Conservation (phyloP, 2,329 filamentous ascomycete species). For the Diaporthe destruens region DNA sequence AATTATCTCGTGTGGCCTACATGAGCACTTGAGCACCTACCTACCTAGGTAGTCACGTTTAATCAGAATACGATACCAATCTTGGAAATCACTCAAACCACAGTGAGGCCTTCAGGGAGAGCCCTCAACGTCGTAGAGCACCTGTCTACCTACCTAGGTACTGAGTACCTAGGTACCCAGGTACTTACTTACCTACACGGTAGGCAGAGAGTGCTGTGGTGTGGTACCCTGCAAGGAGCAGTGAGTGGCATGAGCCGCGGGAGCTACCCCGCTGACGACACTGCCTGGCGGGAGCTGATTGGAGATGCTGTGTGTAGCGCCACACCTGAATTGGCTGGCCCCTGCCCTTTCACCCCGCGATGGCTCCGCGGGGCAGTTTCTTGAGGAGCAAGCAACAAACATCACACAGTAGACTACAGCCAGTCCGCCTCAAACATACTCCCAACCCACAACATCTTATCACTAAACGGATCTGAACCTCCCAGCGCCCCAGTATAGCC, state of each 20-base stretch:
- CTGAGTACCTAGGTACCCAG: too few species aligned
- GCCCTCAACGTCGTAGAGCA: background rate
- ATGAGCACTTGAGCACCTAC: background rate
- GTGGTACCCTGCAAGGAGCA: too few species aligned
- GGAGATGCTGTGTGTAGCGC: slow-evolving; percentile 5
- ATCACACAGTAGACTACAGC: too few species aligned
- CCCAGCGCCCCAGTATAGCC: slow-evolving; percentile 25
- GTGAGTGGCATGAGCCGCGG: background rate
- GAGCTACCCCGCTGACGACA: slow-evolving; percentile 37
- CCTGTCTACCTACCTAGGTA: background rate
- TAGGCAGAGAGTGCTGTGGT: too few species aligned
- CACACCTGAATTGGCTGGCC: background rate
- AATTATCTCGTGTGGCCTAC: background rate
- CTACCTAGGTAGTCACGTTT: slow-evolving; percentile 8
- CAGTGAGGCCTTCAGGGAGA: background rate
- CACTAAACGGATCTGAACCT: background rate
- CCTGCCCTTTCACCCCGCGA: slow-evolving; percentile 46
- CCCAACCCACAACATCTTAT: background rate
- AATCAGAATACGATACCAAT: slow-evolving; percentile 29
- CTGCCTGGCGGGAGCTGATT: slow-evolving; percentile 29
- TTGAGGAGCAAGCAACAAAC: slow-evolving; percentile 22
- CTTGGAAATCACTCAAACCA: background rate
- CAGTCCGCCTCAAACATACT: background rate
- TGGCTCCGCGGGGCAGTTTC: slow-evolving; percentile 45
- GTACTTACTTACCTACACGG: too few species aligned